A percentile compares a stretch with the other conserved stretches of the same genome.
phyloP scores from a whole-genome alignment of 208 protist genomes.

The Wallacemonas sp. region DNA sequence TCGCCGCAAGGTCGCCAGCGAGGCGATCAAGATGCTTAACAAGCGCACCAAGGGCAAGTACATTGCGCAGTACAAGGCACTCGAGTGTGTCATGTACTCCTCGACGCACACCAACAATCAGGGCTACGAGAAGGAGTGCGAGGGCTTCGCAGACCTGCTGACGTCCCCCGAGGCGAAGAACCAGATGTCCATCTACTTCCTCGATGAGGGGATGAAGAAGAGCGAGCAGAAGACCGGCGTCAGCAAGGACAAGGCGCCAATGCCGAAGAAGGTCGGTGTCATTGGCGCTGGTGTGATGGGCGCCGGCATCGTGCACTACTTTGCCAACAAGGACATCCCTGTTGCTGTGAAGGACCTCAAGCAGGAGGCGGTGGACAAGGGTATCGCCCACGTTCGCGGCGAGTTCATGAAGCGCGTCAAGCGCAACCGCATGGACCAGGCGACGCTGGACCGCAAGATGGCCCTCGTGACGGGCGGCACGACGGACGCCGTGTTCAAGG shows the following conservation, averaged over 20 bases:
- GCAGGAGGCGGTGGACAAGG: slow-evolving; percentile 68
- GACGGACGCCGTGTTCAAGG: slow-evolving; percentile 46
- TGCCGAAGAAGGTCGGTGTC: slow-evolving; percentile 53
- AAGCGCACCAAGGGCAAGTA: slow-evolving; percentile 94
- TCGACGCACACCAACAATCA: slow-evolving; percentile 55
- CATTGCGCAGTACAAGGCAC: slow-evolving; percentile 92
- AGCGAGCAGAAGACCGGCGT: slow-evolving; percentile 77
- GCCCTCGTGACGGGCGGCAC: slow-evolving; percentile 63
- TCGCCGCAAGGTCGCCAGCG: slow-evolving; percentile 48
- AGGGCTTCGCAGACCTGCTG: slow-evolving; percentile 79
- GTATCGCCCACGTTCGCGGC: slow-evolving; percentile 56
- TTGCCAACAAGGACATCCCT: slow-evolving; percentile 68
- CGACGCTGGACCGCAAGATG: slow-evolving; percentile 49
- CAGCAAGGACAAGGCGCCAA: slow-evolving; percentile 53
- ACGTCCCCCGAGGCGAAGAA: slow-evolving; percentile 86
- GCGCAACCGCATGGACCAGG: slow-evolving; percentile 56
- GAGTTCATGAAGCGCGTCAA: slow-evolving; percentile 66
- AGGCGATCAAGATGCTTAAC: slow-evolving; percentile 70
- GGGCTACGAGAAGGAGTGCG: slow-evolving; percentile 65
- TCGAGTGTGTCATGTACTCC: slow-evolving; percentile 87
- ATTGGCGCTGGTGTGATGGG: slow-evolving; percentile 90
- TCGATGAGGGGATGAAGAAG: slow-evolving; percentile 90
- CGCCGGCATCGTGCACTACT: slow-evolving; percentile 84
- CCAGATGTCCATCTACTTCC: slow-evolving; percentile 91
- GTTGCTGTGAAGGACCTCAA: slow-evolving; percentile 78